These are phyloP conservation scores for Cryptosporidium muris DNA, from an alignment of 169 alveolate species.

Conservation along the genomic window DNA sequence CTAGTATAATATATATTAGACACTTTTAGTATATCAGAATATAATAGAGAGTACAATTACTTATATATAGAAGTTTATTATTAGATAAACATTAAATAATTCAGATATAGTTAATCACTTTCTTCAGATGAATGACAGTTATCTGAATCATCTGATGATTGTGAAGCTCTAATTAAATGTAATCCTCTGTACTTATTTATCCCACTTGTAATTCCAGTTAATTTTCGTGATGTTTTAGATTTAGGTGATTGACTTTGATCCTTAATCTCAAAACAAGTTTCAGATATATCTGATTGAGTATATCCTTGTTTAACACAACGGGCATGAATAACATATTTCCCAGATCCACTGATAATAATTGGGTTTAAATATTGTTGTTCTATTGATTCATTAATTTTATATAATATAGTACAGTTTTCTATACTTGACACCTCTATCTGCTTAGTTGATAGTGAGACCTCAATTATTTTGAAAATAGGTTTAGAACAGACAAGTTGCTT, in stretches of 20 bases:
- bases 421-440: constrained; percentile 7
- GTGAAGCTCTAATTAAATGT: constrained; percentile 22
- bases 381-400: constrained; percentile 45
- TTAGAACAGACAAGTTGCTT: constrained; percentile 27
- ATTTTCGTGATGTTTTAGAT: background rate
- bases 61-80: no score
- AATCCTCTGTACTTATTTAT: constrained; percentile 28
- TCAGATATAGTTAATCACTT: background rate
- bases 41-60: no score
- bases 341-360: constrained; percentile 16
- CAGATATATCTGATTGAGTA: background rate
- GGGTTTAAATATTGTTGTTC: constrained; percentile 51
- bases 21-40: no score
- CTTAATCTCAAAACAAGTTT: constrained; percentile 7
- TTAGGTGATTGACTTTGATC: background rate
- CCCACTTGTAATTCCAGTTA: background rate
- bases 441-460: constrained; percentile 9
- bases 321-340: constrained; percentile 28
- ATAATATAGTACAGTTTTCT: constrained; percentile 28
- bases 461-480: constrained; percentile 13
- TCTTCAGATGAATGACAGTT: background rate
- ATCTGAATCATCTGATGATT: constrained; percentile 16
- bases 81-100: no score
- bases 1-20: no score
- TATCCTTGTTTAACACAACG: constrained; percentile 35